A percentile compares a stretch with the other conserved stretches of the same genome.
Evolutionary conservation across 176 grass and related monocot species (phyloP).

Genomic region (Aechmea fasciata): DNA sequence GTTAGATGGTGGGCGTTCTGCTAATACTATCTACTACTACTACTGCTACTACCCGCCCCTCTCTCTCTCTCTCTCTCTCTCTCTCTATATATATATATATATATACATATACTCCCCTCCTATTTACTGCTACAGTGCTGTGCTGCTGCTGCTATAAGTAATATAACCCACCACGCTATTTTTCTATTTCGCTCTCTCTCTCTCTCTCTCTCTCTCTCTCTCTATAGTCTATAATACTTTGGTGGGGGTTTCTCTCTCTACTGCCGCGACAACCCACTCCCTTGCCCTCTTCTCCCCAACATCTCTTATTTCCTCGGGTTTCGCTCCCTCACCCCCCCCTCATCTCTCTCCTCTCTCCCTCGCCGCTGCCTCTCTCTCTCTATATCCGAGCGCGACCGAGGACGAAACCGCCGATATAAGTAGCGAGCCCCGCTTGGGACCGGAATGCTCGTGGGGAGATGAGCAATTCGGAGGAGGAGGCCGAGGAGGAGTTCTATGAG

Average conservation of each 20-base stretch:
- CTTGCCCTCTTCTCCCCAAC: not conserved
- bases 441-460: conserved; percentile 51
- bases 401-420: too few relatives aligned
- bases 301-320: not conserved
- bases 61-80: too few relatives aligned
- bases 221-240: too few relatives aligned
- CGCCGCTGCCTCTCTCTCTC: not conserved
- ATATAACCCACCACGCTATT: not conserved
- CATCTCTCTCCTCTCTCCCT: not conserved
- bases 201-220: too few relatives aligned
- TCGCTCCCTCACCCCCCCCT: not conserved
- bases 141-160: too few relatives aligned
- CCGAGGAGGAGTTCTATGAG: conserved; percentile 50
- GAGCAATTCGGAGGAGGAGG: conserved; percentile 45
- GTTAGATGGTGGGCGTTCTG: not conserved
- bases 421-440: not conserved
- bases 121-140: too few relatives aligned
- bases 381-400: too few relatives aligned
- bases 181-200: not conserved
- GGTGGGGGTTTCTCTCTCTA: not conserved
- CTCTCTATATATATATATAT: too few relatives aligned
- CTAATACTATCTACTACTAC: not conserved
- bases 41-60: too few relatives aligned
- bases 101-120: too few relatives aligned
- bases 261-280: not conserved